Percentiles rank a stretch among this genome's conserved stretches.
Evolutionary conservation across 306 rosid species (phyloP).

Genomic region (Begonia fuchsioides): DNA sequence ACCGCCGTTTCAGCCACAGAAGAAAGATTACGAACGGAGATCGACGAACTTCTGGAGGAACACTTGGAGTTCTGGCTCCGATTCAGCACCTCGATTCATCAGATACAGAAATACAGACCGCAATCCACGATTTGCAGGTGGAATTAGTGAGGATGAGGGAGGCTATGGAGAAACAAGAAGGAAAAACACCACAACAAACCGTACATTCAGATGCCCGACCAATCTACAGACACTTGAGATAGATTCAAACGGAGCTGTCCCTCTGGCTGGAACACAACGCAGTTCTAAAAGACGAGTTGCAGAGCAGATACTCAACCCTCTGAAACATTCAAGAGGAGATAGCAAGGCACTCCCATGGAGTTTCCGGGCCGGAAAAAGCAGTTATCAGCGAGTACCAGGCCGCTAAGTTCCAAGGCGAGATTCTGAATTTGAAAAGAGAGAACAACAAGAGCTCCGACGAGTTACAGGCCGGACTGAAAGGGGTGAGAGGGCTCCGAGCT

Average conservation of each 20-base stretch:
- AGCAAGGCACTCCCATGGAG: constrained; percentile 29
- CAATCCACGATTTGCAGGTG: constrained; percentile 46
- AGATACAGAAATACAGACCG: constrained; percentile 57
- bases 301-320: constrained; percentile 39
- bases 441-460: constrained; percentile 52
- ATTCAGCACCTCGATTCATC: constrained; percentile 74
- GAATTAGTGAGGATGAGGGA: constrained; percentile 31
- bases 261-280: constrained; percentile 70
- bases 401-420: constrained; percentile 90
- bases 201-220: constrained; percentile 44
- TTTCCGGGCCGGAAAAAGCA: constrained; percentile 11
- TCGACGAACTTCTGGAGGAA: constrained; percentile 53
- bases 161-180: constrained; percentile 15
- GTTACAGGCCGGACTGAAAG: constrained; percentile 36
- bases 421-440: constrained; percentile 76
- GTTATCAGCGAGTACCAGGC: constrained; percentile 49
- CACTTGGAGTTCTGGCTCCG: constrained; percentile 88
- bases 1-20: constrained; percentile 26
- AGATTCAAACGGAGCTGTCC: constrained; percentile 60
- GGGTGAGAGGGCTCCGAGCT: constrained; percentile 30
- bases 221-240: constrained; percentile 57
- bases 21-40: constrained; percentile 45
- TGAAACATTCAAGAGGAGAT: constrained; percentile 54
- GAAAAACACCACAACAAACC: constrained; percentile 15
- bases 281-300: constrained; percentile 53